Base-by-base conservation (phyloP, 352 stramenopile species). In the Phytopythium helicoides region DNA sequence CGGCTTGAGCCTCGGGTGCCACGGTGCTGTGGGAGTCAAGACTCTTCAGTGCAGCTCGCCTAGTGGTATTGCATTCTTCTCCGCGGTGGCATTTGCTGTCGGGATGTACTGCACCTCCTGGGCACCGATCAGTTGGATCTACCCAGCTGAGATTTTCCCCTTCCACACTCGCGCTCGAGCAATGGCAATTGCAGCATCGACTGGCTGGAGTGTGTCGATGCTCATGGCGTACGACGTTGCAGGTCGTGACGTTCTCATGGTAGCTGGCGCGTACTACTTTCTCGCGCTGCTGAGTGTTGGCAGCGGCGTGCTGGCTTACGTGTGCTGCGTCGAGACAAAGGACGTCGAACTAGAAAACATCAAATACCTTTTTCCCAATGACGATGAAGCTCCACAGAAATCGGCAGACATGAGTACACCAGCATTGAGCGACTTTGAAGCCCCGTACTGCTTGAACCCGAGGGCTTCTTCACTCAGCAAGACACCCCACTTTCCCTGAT, bases 101-200 rank as follows among this genome's bases (percentile, higher is more conserved):
- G 80, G 80, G 56, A 73, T 75, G 51, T 82, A 81, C 49, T 68
- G 68, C 15, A 79, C 77, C 39, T 80, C 68, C 5, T 85, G 73
- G 76, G 74, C 74, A 0, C 71, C 72, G 22, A 52, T 84, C 9
- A 70, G 71, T 46, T 87, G 76, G 76, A 75, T 84, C 21, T 82
- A 85, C 38, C 72, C 76, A 1, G 50, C 72, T 11, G 76, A 87
- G 56, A 81, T 83, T 57, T 86, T 86, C 52, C 67, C 71, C 15
- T 45, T 87, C 35, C 59, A 71, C 50, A 56, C 73, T 14, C 74
- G 76, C 18, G 61, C 61, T 44, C 73, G 66, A 26, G 71, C 69
- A 3, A 63, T 83, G 25, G 72, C 74, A 10, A 31, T 70, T 28
- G 51, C 67, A 3, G 64, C 66, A 12, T 68, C 76, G 52, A 55